These are phyloP conservation scores for Taphrina communis DNA, from an alignment of 1,139 yeast genomes.

Conservation along the genomic window DNA sequence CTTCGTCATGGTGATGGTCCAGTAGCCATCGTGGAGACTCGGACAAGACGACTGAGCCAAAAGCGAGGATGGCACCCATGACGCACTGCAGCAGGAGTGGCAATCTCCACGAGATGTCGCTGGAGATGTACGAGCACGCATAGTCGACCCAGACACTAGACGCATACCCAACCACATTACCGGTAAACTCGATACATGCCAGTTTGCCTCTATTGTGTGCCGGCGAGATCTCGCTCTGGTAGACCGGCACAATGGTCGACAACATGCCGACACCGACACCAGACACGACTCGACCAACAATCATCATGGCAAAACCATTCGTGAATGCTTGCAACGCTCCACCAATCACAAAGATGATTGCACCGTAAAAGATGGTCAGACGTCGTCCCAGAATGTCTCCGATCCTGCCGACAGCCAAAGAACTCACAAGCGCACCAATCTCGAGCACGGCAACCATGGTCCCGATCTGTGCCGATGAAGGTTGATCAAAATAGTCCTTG, in stretches of 20 bases:
- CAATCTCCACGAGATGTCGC: slow-evolving; percentile 72
- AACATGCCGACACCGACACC: slow-evolving; percentile 76
- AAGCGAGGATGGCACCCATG: slow-evolving; percentile 69
- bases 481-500: slow-evolving; percentile 73
- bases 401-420: slow-evolving; percentile 73
- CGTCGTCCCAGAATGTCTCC: slow-evolving; percentile 85
- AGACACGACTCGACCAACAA: slow-evolving; percentile 67
- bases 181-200: slow-evolving; percentile 92
- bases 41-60: slow-evolving; percentile 78
- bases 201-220: slow-evolving; percentile 86
- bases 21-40: slow-evolving; percentile 54
- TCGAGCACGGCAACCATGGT: slow-evolving; percentile 84
- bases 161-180: slow-evolving; percentile 85
- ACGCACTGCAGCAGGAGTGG: slow-evolving; percentile 79
- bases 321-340: slow-evolving; percentile 75
- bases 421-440: slow-evolving; percentile 60
- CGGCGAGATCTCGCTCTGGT: slow-evolving; percentile 89
- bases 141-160: slow-evolving; percentile 92
- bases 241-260: slow-evolving; percentile 94
- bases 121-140: slow-evolving; percentile 67
- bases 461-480: slow-evolving; percentile 70
- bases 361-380: slow-evolving; percentile 79
- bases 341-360: slow-evolving; percentile 78
- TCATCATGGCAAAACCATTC: slow-evolving; percentile 59
- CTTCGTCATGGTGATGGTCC: slow-evolving; percentile 86